Evolutionary conservation across 1,284 basidiomycete genomes (phyloP), one percentile per base, ranked within the genome.

Genomic region (Tetrapyrgos nigripes): DNA sequence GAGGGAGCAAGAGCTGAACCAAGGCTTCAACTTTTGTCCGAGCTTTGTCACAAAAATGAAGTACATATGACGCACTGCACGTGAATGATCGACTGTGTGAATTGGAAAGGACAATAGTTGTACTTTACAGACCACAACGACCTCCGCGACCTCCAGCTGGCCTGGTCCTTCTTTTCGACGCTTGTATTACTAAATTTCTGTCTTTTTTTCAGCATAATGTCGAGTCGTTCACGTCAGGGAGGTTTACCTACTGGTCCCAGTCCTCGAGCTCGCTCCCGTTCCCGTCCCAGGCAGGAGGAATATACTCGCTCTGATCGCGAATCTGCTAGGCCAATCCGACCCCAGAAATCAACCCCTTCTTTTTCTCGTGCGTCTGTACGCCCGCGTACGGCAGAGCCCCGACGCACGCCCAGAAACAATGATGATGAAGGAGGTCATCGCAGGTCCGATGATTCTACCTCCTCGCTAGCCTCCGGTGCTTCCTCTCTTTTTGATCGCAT

Each of bases 391-490:
- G 45, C 56, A 21, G 37, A 23, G 44, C 56, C 64, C 50, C 40
- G 60, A 53, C 50, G 53, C 50, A 31, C 60, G 11, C 48, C 43
- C 19, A 48, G 47, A 48, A 35, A 49, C 24, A 28, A 60, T 51
- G 45, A 48, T 21, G 58, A 53, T 43, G 24, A 31, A 46, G n/a
- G 40, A 50, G 17, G 31, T 28, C 43, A 51, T 49, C 60, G 53
- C 33, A 14, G 24, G 27, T 62, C 60, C 11, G 57, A 55, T 3
- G 60, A 62, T 26, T 74, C 77, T 27, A 26, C 40, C n/a, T 73
- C 70, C 17, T 69, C 72, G 4, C 70, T 77, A 8, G 75, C 77
- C 28, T 65, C 70, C 56, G 54, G 67, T 65, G 6, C 37, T n/a
- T 62, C 69, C 53, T 67, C 73, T 27, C 58, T 67, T 19, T 69